Percentiles rank a stretch among this genome's conserved stretches.
Conservation (phyloP, 805 yeast genomes). For the Candida anglica region DNA sequence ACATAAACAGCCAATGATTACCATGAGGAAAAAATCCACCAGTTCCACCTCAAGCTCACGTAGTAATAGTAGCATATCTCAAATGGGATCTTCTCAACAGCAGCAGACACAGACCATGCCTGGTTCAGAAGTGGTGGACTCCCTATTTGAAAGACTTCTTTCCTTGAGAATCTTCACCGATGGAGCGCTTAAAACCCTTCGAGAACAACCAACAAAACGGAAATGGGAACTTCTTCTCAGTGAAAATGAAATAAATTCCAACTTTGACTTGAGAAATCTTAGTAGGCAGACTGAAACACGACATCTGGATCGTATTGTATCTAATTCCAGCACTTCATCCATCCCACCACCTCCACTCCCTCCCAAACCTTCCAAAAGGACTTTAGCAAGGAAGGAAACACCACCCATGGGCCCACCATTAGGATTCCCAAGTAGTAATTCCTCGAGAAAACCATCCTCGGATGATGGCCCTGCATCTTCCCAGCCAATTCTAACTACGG, state of each 20-base stretch:
- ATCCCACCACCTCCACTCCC: slow-evolving; percentile 3
- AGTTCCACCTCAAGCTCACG: neutral
- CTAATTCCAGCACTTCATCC: slow-evolving; percentile 3
- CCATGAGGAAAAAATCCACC: neutral
- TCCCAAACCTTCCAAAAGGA: slow-evolving; percentile 10
- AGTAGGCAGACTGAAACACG: neutral
- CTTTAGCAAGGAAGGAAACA: slow-evolving; percentile 6
- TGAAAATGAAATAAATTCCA: slow-evolving; percentile 34
- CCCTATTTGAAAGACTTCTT: slow-evolving; percentile 35
- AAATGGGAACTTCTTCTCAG: slow-evolving; percentile 43
- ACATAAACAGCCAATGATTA: neutral
- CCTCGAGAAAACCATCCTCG: neutral
- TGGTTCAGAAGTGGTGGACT: slow-evolving; percentile 30
- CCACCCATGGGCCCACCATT: neutral
- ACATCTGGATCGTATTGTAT: neutral
- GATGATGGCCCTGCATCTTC: neutral
- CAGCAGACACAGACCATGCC: slow-evolving; percentile 29
- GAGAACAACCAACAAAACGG: slow-evolving; percentile 28
- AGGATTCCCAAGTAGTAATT: neutral
- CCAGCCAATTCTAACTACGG: neutral
- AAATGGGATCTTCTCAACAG: neutral
- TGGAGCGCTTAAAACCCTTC: slow-evolving; percentile 26
- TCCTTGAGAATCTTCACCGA: slow-evolving; percentile 34
- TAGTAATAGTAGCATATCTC: neutral
- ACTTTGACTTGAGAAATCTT: slow-evolving; percentile 29